Evolutionary conservation across 2,329 filamentous ascomycete species (phyloP), one percentile per base, ranked within the genome.

Genomic region (Venturia carpophila): DNA sequence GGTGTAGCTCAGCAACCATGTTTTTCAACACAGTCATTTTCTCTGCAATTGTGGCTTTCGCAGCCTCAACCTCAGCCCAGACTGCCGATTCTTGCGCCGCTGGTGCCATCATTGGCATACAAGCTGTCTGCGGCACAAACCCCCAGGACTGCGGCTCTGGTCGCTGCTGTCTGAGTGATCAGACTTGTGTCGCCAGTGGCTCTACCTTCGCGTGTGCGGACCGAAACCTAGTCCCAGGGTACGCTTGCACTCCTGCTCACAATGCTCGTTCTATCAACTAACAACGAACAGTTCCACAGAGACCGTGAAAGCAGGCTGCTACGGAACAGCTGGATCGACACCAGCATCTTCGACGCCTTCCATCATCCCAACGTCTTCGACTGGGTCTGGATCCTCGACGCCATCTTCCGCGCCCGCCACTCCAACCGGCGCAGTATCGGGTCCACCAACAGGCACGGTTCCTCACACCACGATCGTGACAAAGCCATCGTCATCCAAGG

Each of bases 221-320:
- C 45, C 17, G 56, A 1, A 27, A 37, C 15, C 55, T 61, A 7
- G 24, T 19, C 2, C 21, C 37, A 43, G 64, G 64, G 64, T 65
- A 62, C 13, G 64, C 49, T 30, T 21, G 9, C 37, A 15, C 17
- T 27, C 17, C 19, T 24, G 3, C 34, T 34, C n/a, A 55, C 21
- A 34, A 52, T 11, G 17, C 7, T 3, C 9, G 62, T 19, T 63
- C 24, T 24, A 52, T n/a, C 17, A 52, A 63, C n/a, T 24, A 9
- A 64, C 60, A n/a, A 39, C 3, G 15, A 27, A 10, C 27, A 65
- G 64, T n/a, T 7, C 21, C 27, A 52, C 42, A 6, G 2, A 62
- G 11, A 65, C 64, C 17, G 64, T 65, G 30, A 65, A 30, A 17
- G 64, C 64, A 41, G 64, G 52, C 52, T 65, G 64, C 56, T 65